Conservation (phyloP, 176 grass and related monocot species). For the sorghum (Sorghum bicolor) region Sorghum_bicolor_NCBIv3 NC_012879.2:8556501-8557000, state of each 20-base stretch:
- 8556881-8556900: background rate
- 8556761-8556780: background rate
- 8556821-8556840: background rate
- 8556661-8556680: background rate
- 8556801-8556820: background rate
- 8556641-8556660: background rate
- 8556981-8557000: constrained; percentile 71
- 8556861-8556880: background rate
- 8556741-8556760: background rate
- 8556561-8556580: background rate
- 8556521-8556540: constrained; percentile 5
- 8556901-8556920: background rate
- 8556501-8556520: background rate
- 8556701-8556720: background rate
- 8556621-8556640: background rate
- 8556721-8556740: background rate
- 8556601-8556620: background rate
- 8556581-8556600: constrained; percentile 5
- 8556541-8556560: background rate
- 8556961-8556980: constrained; percentile 74
- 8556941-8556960: constrained; percentile 60
- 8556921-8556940: background rate
- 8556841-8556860: background rate
- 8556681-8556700: background rate
- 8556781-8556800: background rate